A percentile compares a stretch with the other conserved stretches of the same genome.
phyloP scores from a whole-genome alignment of 2,329 filamentous ascomycete species.

The Diplodia intermedia region DNA sequence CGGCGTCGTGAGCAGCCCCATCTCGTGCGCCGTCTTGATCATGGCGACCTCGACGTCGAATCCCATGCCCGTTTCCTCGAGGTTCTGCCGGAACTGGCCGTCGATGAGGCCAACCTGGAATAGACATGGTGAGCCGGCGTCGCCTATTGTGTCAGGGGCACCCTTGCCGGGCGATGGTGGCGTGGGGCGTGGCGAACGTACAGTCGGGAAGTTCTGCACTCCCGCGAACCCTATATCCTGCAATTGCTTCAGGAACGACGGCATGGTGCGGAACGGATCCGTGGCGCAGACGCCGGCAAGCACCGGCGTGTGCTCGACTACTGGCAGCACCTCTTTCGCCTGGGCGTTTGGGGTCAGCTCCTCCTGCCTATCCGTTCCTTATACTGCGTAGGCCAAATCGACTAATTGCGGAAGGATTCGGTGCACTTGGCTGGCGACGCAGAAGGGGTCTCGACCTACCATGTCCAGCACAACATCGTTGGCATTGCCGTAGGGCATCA shows the following conservation, averaged over 20 bases:
- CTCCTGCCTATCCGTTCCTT: neutral
- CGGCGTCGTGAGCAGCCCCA: conserved; percentile 71
- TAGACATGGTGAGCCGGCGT: conserved; percentile 10
- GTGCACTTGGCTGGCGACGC: neutral
- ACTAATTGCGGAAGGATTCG: neutral
- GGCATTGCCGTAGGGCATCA: conserved; percentile 75
- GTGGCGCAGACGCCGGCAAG: conserved; percentile 75
- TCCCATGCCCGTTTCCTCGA: conserved; percentile 76
- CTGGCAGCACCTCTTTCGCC: conserved; percentile 70
- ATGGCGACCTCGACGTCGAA: conserved; percentile 72
- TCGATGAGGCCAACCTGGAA: conserved; percentile 69
- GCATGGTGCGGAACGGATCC: conserved; percentile 71
- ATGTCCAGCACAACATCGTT: conserved; percentile 74
- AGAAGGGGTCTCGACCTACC: conserved; percentile 48
- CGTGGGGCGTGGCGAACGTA: conserved; percentile 11
- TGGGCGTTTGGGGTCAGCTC: conserved; percentile 37
- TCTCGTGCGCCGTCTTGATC: conserved; percentile 64
- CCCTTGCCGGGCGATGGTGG: neutral
- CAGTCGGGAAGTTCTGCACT: conserved; percentile 75
- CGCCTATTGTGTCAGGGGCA: conserved; percentile 23
- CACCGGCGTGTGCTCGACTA: conserved; percentile 69
- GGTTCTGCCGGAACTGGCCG: conserved; percentile 68
- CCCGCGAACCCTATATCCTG: conserved; percentile 70
- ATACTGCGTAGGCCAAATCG: no score
- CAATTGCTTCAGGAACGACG: conserved; percentile 65